These are phyloP conservation scores for Wallacemonas sp. DNA, from an alignment of 208 protist species.

Conservation along the genomic window DNA sequence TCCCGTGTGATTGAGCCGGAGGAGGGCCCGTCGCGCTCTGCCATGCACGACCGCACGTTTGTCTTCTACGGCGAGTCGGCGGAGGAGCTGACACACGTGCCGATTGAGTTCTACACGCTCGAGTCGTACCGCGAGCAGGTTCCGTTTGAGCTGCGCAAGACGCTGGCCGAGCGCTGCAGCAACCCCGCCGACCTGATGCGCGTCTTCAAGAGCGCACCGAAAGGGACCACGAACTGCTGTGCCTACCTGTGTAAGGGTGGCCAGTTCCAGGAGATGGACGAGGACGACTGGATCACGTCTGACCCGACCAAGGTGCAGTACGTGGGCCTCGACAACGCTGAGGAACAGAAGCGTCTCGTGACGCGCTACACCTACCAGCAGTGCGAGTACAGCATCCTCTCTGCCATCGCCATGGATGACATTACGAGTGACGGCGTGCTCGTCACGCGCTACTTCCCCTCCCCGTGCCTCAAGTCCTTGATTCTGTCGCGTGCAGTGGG, in stretches of 20 bases:
- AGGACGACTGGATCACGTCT: conserved; percentile 83
- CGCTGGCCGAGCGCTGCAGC: conserved; percentile 67
- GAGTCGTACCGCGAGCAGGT: conserved; percentile 93
- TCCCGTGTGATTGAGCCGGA: conserved; percentile 88
- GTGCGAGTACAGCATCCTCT: conserved; percentile 90
- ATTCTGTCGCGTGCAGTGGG: conserved; percentile 83
- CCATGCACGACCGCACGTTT: conserved; percentile 77
- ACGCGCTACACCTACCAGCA: conserved; percentile 85
- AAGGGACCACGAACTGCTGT: conserved; percentile 67
- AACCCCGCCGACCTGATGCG: conserved; percentile 58
- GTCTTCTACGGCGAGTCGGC: conserved; percentile 82
- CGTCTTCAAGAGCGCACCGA: conserved; percentile 82
- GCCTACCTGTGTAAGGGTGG: conserved; percentile 90
- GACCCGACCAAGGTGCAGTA: conserved; percentile 70
- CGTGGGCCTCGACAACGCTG: conserved; percentile 66
- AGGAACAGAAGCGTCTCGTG: conserved; percentile 75
- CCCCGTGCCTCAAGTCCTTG: conserved; percentile 90
- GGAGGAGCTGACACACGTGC: conserved; percentile 85
- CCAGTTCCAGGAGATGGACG: conserved; percentile 85
- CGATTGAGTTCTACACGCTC: conserved; percentile 93
- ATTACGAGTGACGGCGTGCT: conserved; percentile 93
- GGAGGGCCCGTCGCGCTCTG: conserved; percentile 30
- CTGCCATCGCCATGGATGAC: conserved; percentile 85
- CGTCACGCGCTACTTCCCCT: conserved; percentile 90
- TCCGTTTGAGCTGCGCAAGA: conserved; percentile 84